phyloP scores from a whole-genome alignment of 495 filamentous ascomycete species.

The Penicillium ucsense region DNA sequence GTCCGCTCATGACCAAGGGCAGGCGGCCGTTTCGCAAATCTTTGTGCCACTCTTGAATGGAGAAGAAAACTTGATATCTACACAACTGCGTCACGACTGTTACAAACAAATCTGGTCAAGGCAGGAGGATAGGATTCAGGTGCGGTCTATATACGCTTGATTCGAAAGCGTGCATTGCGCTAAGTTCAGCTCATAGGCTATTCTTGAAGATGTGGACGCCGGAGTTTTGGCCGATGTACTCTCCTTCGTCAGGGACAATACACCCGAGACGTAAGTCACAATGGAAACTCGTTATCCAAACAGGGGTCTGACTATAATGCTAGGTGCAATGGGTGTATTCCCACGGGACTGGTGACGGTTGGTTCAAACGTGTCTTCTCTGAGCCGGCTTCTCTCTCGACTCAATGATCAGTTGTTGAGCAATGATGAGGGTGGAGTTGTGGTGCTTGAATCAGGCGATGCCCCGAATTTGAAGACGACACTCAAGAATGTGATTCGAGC shows the following conservation, averaged over 20 bases:
- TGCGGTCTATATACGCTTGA: conserved; percentile 14
- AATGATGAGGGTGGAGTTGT: conserved; percentile 47
- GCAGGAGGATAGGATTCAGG: conserved; percentile 61
- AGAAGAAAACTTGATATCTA: conserved; percentile 42
- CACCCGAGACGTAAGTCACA: conserved; percentile 29
- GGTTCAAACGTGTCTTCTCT: conserved; percentile 83
- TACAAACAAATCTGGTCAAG: conserved; percentile 60
- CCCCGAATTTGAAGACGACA: conserved; percentile 69
- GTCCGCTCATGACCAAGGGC: conserved; percentile 12
- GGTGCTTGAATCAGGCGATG: conserved; percentile 67
- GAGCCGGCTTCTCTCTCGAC: conserved; percentile 52
- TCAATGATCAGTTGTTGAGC: conserved; percentile 47
- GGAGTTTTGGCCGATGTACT: conserved; percentile 56
- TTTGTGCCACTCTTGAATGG: conserved; percentile 59
- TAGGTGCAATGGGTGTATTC: conserved; percentile 47
- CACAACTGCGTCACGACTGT: conserved; percentile 45
- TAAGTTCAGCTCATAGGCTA: conserved; percentile 8
- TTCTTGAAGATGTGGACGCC: conserved; percentile 37
- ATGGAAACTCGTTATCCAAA: neutral
- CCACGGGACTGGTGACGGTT: conserved; percentile 71
- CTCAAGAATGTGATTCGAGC: conserved; percentile 77
- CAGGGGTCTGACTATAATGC: neutral
- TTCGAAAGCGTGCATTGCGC: neutral
- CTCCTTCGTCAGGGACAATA: conserved; percentile 51
- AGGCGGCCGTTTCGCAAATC: conserved; percentile 9